A percentile compares a stretch with the other conserved stretches of the same genome.
These are phyloP conservation scores for Saturnispora kantuleensis DNA, from an alignment of 805 yeast genomes.

Conservation along the genomic window DNA sequence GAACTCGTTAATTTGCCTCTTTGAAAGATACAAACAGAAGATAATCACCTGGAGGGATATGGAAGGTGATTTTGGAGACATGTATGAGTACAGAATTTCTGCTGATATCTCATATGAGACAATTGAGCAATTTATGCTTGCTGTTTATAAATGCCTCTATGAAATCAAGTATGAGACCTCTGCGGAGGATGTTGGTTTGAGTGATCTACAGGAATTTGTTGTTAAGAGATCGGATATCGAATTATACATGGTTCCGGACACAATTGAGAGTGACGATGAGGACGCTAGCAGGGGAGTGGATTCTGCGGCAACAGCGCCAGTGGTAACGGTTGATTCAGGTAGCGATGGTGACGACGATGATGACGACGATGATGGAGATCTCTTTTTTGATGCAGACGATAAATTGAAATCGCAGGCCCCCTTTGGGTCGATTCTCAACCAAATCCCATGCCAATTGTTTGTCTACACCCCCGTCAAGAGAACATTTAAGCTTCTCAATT, in stretches of 20 bases:
- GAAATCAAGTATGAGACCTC: constrained; percentile 61
- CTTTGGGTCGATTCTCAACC: constrained; percentile 15
- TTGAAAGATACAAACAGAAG: constrained; percentile 37
- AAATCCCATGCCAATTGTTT: constrained; percentile 32
- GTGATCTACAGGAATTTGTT: constrained; percentile 50
- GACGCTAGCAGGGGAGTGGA: constrained; percentile 19
- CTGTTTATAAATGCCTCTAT: constrained; percentile 59
- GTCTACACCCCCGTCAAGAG: constrained; percentile 45
- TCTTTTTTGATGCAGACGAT: constrained; percentile 24
- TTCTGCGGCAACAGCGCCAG: constrained; percentile 14
- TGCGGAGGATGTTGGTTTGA: constrained; percentile 33
- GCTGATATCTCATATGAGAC: constrained; percentile 44
- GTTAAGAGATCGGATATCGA: constrained; percentile 25
- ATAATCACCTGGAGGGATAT: constrained; percentile 73
- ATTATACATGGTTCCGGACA: constrained; percentile 11
- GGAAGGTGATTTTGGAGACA: constrained; percentile 80
- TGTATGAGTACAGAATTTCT: constrained; percentile 70
- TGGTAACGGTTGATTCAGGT: constrained; percentile 2
- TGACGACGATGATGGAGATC: constrained; percentile 23
- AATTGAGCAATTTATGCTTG: constrained; percentile 52
- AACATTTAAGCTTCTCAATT: constrained; percentile 35
- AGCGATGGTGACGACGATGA: constrained; percentile 20
- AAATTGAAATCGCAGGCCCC: constrained; percentile 10
- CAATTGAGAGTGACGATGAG: constrained; percentile 24
- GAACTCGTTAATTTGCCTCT: constrained; percentile 45